A percentile compares a stretch with the other conserved stretches of the same genome.
These are phyloP conservation scores for Trichomonas vaginalis DNA, from an alignment of 208 protist genomes.

Conservation along the genomic window DNA sequence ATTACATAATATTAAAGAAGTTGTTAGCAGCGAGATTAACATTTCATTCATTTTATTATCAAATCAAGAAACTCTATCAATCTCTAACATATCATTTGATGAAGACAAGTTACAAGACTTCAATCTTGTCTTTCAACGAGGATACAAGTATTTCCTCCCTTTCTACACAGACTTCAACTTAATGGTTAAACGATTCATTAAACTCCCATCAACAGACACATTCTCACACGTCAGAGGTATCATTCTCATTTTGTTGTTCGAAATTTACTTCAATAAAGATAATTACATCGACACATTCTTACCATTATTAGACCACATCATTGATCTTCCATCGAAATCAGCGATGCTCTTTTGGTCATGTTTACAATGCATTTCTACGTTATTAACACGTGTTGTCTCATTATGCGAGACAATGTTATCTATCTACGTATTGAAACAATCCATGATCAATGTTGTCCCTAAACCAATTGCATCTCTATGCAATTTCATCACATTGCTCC, in stretches of 20 bases:
- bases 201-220: not conserved
- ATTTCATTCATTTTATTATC: not conserved
- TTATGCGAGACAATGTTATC: not conserved
- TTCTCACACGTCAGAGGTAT: not conserved
- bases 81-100: not conserved
- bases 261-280: not conserved
- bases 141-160: too few relatives aligned
- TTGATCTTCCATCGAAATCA: too few relatives aligned
- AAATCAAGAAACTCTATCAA: not conserved
- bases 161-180: not conserved
- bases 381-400: not conserved
- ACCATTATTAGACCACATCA: not conserved
- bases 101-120: not conserved
- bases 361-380: not conserved
- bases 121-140: not conserved
- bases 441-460: not conserved
- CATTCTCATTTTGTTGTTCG: not conserved
- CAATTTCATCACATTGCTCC: not conserved
- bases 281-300: not conserved
- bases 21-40: not conserved
- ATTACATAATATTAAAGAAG: not conserved
- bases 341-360: not conserved
- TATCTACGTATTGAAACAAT: not conserved
- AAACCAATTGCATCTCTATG: not conserved
- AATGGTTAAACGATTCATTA: not conserved